Evolutionary conservation across 1,284 basidiomycete species (phyloP), one percentile per base, ranked within the genome.

Genomic region (Abortiporus biennis): DNA sequence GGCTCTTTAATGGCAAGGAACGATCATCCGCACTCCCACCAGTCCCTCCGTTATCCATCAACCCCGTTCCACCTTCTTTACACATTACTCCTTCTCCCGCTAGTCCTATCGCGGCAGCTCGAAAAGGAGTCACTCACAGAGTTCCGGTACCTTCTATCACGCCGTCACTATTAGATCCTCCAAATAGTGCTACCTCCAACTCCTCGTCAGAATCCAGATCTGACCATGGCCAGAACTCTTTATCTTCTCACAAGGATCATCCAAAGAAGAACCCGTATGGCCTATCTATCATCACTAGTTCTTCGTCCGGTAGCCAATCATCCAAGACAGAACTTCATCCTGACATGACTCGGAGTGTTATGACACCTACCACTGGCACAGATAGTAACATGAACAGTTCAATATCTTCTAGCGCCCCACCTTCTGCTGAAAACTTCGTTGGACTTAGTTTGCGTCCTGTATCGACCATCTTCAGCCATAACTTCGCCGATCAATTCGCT

Each of bases 381-480:
- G 46, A 51, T 6, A 44, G 38, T 15, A 1, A 38, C n/a, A 15
- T 30, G 32, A 21, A 24, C 35, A 16, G 36, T 27, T 13, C 20
- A 15, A 36, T 43, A n/a, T 23, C 47, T 55, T 32, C 69, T 51
- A 85, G 80, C 52, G 84, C 83, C 15, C 85, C 85, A 4, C 68
- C 83, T 12, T 65, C 72, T 36, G 67, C 76, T 6, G 64, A 71
- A 0, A 74, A 78, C 43, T 89, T 87, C 52, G 70, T 78, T 6
- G 64, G 73, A 3, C 69, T 91, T 30, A 80, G 76, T 54, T 63
- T 91, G 37, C 74, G 88, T 15, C 87, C 87, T 1, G 68, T 90
- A 16, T 90, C 86, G 11, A 78, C 81, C 6, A 68, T 81, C 23
- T 89, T 91, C 59, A 80, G 82, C 49, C 65, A 75, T 6, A 76